phyloP scores from a whole-genome alignment of 23 red algal genomes.

The Agarophyton chilense region DNA sequence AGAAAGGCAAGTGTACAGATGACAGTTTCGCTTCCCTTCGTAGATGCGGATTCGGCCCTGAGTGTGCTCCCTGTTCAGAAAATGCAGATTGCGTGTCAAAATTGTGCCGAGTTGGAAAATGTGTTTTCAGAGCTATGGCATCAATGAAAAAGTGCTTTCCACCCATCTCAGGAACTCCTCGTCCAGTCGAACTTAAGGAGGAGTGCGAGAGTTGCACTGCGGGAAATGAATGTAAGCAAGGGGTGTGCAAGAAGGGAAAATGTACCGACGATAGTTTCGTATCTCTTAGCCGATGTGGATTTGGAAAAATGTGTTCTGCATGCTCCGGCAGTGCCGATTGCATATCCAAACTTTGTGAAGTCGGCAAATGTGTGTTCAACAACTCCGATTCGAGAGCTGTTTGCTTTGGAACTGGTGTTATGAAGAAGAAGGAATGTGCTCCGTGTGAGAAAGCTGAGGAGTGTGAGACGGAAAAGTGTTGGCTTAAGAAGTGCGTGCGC shows the following conservation, averaged over 20 bases:
- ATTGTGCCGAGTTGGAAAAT: not conserved
- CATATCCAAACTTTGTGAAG: constrained; percentile 16
- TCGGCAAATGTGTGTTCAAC: constrained; percentile 33
- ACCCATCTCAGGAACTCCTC: not conserved
- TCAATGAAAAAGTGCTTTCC: constrained; percentile 38
- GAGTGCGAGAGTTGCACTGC: constrained; percentile 11
- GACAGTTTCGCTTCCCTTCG: constrained; percentile 2
- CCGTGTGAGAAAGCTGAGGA: constrained; percentile 1
- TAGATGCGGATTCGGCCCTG: constrained; percentile 9
- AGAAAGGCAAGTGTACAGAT: constrained; percentile 48
- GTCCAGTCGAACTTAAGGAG: not conserved
- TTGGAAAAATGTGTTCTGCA: constrained; percentile 16
- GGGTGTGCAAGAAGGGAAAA: constrained; percentile 51
- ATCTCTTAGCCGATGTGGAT: constrained; percentile 17
- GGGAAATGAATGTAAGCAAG: not conserved
- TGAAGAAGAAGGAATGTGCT: constrained; percentile 18
- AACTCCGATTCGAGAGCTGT: not conserved
- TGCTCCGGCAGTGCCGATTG: constrained; percentile 27
- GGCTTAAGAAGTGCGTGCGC: constrained; percentile 36
- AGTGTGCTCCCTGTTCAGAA: not conserved
- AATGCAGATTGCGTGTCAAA: constrained; percentile 22
- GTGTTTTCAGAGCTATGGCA: not conserved
- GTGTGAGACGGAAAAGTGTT: constrained; percentile 39
- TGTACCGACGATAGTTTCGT: constrained; percentile 17
- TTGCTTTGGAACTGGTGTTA: not conserved